Percentiles rank a stretch among this genome's conserved stretches.
Conservation (phyloP, 1,139 yeast genomes). For the Saccharomyces hybrid region DNA sequence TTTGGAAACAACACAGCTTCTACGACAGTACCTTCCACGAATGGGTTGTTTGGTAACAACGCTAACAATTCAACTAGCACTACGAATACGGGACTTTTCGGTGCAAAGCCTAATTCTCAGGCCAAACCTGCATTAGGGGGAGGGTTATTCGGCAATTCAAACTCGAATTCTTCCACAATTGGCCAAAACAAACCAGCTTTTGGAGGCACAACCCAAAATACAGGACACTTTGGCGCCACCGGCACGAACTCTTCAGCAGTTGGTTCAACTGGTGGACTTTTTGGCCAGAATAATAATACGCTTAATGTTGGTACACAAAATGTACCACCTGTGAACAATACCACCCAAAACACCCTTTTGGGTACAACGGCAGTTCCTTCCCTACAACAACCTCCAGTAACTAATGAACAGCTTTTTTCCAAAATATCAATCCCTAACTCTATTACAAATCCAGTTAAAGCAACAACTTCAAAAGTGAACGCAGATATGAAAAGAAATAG, state of each 20-base stretch:
- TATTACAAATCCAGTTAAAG: conserved; percentile 49
- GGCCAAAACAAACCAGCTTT: not conserved
- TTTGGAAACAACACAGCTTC: conserved; percentile 16
- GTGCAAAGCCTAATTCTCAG: not conserved
- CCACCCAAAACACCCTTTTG: not conserved
- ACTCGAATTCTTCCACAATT: not conserved
- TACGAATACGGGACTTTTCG: conserved; percentile 7
- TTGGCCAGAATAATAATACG: conserved; percentile 14
- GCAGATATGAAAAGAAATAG: conserved; percentile 49
- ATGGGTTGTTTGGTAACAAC: conserved; percentile 25
- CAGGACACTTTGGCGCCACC: conserved; percentile 1
- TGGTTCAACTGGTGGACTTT: conserved; percentile 18
- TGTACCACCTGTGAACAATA: not conserved
- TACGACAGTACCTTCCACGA: conserved; percentile 16
- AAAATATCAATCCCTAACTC: conserved; percentile 2
- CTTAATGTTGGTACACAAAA: conserved; percentile 12
- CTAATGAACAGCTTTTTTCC: conserved; percentile 1
- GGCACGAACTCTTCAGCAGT: conserved; percentile 5
- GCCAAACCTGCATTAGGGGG: not conserved
- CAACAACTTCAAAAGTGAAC: conserved; percentile 33
- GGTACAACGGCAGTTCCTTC: not conserved
- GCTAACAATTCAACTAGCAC: conserved; percentile 13
- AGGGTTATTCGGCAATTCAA: not conserved
- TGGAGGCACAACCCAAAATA: not conserved
- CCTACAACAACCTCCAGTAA: not conserved